A percentile compares a stretch with the other conserved stretches of the same genome.
These are phyloP conservation scores for Taiozyma sp. DNA, from an alignment of 1,139 yeast genomes.

Conservation along the genomic window DNA sequence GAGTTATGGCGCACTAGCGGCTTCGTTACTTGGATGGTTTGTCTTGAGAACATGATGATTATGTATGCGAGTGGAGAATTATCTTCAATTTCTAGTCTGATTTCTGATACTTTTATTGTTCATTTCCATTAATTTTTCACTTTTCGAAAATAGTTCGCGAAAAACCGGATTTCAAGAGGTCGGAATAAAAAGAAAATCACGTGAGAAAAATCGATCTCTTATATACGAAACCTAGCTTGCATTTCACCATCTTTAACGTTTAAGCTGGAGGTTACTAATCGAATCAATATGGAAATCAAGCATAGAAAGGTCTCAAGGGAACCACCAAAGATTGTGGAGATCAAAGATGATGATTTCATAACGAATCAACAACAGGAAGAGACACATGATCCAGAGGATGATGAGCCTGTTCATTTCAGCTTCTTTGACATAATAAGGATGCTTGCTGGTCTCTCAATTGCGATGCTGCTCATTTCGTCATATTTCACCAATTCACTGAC, in stretches of 20 bases:
- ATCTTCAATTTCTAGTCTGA: background rate
- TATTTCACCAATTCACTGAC: conserved; percentile 15
- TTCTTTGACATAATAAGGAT: conserved; percentile 25
- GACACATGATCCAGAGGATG: background rate
- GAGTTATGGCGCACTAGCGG: background rate
- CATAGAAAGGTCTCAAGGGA: background rate
- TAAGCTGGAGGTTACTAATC: no score
- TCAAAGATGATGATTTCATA: background rate
- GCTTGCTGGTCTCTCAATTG: conserved; percentile 12
- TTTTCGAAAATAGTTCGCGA: background rate
- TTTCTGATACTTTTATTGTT: background rate
- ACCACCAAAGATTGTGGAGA: background rate
- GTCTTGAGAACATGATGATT: background rate
- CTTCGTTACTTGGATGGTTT: background rate
- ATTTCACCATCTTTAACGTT: no score
- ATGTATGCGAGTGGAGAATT: background rate
- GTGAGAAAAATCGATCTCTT: background rate
- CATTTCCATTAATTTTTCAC: background rate
- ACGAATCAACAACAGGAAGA: background rate
- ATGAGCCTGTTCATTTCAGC: background rate
- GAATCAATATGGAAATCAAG: background rate
- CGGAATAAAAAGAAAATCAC: background rate
- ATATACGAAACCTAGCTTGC: no score
- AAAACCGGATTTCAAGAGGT: background rate
- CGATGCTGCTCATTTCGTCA: conserved; percentile 11